Evolutionary conservation across 2,329 filamentous ascomycete genomes (phyloP).

Genomic region (Hypoxylon sp.): DNA sequence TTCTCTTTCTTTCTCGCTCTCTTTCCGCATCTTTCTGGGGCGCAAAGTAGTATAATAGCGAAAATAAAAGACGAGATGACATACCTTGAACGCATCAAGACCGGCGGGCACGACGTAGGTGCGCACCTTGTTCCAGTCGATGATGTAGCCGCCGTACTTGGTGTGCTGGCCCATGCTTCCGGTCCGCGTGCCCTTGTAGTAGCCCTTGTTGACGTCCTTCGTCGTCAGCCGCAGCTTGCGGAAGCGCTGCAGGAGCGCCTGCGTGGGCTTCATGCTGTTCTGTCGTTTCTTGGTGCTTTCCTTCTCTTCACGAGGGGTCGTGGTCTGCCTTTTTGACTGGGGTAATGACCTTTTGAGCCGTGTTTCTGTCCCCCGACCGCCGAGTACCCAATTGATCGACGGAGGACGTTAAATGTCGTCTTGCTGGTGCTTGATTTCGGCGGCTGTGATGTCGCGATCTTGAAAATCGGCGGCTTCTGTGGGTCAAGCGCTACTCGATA

Average conservation of each 20-base stretch:
- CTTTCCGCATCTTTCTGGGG: background rate
- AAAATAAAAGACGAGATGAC: slow-evolving; percentile 30
- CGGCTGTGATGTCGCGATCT: slow-evolving; percentile 22
- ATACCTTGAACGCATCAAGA: slow-evolving; percentile 75
- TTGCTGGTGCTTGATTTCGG: background rate
- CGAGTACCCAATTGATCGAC: background rate
- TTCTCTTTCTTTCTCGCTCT: background rate
- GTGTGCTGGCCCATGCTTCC: slow-evolving; percentile 88
- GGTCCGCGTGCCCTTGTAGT: slow-evolving; percentile 94
- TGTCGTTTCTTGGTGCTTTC: slow-evolving; percentile 11
- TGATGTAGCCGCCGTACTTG: slow-evolving; percentile 80
- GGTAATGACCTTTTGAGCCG: no score
- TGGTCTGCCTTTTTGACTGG: background rate
- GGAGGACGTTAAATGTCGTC: background rate
- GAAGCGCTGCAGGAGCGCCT: slow-evolving; percentile 70
- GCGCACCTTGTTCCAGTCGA: slow-evolving; percentile 88
- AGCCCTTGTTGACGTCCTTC: slow-evolving; percentile 91
- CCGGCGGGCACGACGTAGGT: slow-evolving; percentile 83
- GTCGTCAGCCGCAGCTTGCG: slow-evolving; percentile 84
- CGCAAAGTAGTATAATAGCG: background rate
- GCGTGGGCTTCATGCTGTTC: slow-evolving; percentile 70
- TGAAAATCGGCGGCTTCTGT: slow-evolving; percentile 29
- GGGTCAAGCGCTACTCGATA: slow-evolving; percentile 7
- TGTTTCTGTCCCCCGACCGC: background rate
- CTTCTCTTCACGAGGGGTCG: background rate